Percentiles rank a stretch among this genome's conserved stretches.
These are phyloP conservation scores for Saksenaea vasiformis DNA, from an alignment of 371 early-diverging fungal genomes.

Conservation along the genomic window DNA sequence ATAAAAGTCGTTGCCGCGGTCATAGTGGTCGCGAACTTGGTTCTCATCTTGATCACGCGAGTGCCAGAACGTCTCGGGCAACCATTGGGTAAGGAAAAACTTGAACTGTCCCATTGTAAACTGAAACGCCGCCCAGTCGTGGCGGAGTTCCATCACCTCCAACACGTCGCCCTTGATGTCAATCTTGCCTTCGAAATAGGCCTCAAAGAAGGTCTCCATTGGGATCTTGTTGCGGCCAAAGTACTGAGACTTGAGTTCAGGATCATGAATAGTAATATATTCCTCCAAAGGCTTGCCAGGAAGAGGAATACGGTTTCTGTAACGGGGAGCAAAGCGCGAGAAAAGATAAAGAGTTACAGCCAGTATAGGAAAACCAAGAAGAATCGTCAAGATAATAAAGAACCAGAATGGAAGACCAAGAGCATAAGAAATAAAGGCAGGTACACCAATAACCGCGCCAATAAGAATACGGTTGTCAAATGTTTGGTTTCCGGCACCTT, in stretches of 20 bases:
- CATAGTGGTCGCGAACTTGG: slow-evolving; percentile 97
- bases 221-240: slow-evolving; percentile 86
- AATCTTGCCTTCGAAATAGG: slow-evolving; percentile 93
- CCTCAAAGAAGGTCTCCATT: slow-evolving; percentile 95
- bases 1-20: slow-evolving; percentile 97
- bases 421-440: slow-evolving; percentile 61
- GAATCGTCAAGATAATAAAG: slow-evolving; percentile 60
- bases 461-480: slow-evolving; percentile 67
- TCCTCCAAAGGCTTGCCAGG: slow-evolving; percentile 82
- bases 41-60: slow-evolving; percentile 94
- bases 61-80: slow-evolving; percentile 95
- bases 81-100: slow-evolving; percentile 93
- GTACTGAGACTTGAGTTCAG: slow-evolving; percentile 72
- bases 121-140: slow-evolving; percentile 93
- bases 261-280: slow-evolving; percentile 87
- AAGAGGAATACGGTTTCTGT: slow-evolving; percentile 71
- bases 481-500: slow-evolving; percentile 79
- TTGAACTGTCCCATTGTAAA: slow-evolving; percentile 84
- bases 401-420: slow-evolving; percentile 59
- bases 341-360: slow-evolving; percentile 65
- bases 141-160: slow-evolving; percentile 86
- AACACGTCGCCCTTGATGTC: slow-evolving; percentile 89
- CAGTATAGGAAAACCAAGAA: slow-evolving; percentile 70
- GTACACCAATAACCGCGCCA: slow-evolving; percentile 57
- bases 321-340: slow-evolving; percentile 68